Conservation (phyloP, 2,329 filamentous ascomycete genomes). For the Pseudogymnoascus sp. region DNA sequence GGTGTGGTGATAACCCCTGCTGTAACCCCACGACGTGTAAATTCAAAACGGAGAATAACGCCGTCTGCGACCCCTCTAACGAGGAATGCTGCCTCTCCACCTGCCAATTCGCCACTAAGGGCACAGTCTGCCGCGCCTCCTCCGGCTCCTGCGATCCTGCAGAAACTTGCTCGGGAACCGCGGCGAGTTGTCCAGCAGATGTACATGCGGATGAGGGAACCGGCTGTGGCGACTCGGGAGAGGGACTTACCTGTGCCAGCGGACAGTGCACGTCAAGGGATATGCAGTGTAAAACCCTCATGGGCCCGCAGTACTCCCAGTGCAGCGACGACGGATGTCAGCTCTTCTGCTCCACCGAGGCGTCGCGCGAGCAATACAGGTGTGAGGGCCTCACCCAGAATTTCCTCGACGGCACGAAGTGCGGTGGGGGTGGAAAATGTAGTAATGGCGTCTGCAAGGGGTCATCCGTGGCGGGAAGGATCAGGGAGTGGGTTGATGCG, state of each 20-base stretch:
- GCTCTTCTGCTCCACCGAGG: conserved; percentile 55
- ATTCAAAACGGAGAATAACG: conserved; percentile 53
- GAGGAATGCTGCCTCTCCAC: conserved; percentile 67
- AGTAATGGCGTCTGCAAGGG: conserved; percentile 70
- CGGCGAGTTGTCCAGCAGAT: conserved; percentile 68
- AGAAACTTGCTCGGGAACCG: conserved; percentile 70
- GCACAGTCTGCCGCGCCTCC: conserved; percentile 70
- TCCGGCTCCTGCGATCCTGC: conserved; percentile 77
- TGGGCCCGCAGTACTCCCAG: conserved; percentile 72
- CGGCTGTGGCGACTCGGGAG: conserved; percentile 52
- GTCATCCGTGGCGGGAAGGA: conserved; percentile 59
- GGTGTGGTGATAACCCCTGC: conserved; percentile 69
- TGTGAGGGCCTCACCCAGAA: conserved; percentile 80
- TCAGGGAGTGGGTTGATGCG: conserved; percentile 65
- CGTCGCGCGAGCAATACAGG: conserved; percentile 52
- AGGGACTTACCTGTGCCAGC: conserved; percentile 68
- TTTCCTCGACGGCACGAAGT: conserved; percentile 86
- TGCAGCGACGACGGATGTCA: conserved; percentile 68
- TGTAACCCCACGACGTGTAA: conserved; percentile 83
- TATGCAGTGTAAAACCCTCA: conserved; percentile 76
- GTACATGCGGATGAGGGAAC: conserved; percentile 60
- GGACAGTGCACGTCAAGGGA: conserved; percentile 93
- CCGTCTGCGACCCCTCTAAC: conserved; percentile 74
- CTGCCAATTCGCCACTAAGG: conserved; percentile 60
- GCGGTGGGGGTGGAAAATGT: conserved; percentile 73